These are phyloP conservation scores for Talaromyces sp. DNA, from an alignment of 2,329 filamentous ascomycete species.

Conservation along the genomic window DNA sequence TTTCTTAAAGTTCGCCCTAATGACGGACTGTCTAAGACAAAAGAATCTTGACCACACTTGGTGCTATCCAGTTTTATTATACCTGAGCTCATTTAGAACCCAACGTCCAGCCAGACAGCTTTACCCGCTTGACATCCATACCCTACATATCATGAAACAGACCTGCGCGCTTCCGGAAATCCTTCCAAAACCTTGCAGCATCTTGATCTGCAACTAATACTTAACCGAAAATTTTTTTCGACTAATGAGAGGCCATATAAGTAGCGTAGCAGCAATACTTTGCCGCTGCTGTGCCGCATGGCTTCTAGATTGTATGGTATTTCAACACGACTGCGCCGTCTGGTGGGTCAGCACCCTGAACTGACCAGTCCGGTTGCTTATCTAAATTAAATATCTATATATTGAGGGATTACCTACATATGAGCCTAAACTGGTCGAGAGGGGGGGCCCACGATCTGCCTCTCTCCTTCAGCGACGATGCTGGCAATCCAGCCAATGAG, in stretches of 20 bases:
- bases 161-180: slow-evolving; percentile 2
- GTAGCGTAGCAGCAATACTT: background rate
- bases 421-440: background rate
- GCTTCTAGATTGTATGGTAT: background rate
- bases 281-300: slow-evolving; percentile 2
- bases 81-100: background rate
- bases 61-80: background rate
- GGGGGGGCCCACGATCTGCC: background rate
- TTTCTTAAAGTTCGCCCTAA: too few relatives aligned
- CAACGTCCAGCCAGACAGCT: background rate
- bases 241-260: background rate
- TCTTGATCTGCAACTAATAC: background rate
- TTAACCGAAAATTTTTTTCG: background rate
- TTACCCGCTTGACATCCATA: background rate
- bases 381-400: background rate
- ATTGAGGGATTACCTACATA: background rate
- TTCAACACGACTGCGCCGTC: background rate
- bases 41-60: too few relatives aligned
- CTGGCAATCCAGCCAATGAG: background rate
- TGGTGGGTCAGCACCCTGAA: background rate
- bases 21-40: too few relatives aligned
- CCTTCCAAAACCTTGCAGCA: background rate
- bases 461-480: background rate
- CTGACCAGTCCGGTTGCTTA: background rate
- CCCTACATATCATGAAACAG: slow-evolving; percentile 2